phyloP scores from a whole-genome alignment of 805 yeast species.

The Scheffersomyces spartinae region DNA sequence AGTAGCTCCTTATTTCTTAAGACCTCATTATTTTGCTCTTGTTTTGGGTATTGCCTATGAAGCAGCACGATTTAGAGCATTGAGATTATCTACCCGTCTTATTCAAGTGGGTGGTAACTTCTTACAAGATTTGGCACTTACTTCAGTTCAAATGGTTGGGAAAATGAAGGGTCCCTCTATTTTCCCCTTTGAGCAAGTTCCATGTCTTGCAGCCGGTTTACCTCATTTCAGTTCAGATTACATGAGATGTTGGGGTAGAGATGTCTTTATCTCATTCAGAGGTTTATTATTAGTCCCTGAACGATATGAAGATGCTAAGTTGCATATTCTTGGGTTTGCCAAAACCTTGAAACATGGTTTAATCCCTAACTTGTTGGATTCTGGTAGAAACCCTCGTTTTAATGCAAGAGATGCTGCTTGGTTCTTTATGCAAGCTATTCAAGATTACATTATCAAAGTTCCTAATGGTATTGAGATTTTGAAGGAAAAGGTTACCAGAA shows the following conservation, averaged over 20 bases:
- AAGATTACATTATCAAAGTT: conserved; percentile 59
- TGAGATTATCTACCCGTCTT: conserved; percentile 40
- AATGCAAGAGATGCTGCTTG: conserved; percentile 97
- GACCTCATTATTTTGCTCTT: conserved; percentile 81
- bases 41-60: conserved; percentile 77
- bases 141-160: conserved; percentile 84
- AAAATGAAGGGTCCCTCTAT: conserved; percentile 62
- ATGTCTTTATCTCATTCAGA: conserved; percentile 77
- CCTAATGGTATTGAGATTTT: conserved; percentile 63
- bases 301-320: conserved; percentile 65
- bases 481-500: conserved; percentile 60
- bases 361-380: conserved; percentile 86
- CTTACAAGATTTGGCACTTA: conserved; percentile 66
- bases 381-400: conserved; percentile 88
- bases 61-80: conserved; percentile 61
- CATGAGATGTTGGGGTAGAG: conserved; percentile 99
- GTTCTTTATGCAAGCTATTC: conserved; percentile 86
- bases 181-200: conserved; percentile 46
- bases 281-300: conserved; percentile 75
- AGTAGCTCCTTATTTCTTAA: conserved; percentile 62
- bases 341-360: conserved; percentile 88
- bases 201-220: conserved; percentile 89
- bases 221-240: conserved; percentile 88
- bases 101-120: conserved; percentile 58
- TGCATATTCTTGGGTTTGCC: conserved; percentile 79